Base-by-base conservation (phyloP, 164 flowering plant species). In the Stephania yunnanensis region DNA sequence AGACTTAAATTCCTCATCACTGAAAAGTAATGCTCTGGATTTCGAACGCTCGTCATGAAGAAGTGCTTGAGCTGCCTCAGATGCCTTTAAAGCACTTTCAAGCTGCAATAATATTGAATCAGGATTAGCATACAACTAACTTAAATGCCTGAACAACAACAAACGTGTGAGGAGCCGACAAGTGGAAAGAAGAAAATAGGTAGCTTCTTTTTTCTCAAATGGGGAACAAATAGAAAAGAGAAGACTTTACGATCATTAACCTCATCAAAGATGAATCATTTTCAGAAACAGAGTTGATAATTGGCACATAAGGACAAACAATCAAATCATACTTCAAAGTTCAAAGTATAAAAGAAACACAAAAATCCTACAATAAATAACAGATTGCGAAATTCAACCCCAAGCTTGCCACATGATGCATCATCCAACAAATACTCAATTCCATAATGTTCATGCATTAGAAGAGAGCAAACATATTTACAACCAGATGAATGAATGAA, bases 1-100 rank as follows among this genome's bases (percentile, higher is more conserved):
- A 46, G 94, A 85, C 77, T 87, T 92, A 64, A 95, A 86, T 77
- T 95, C 98, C 70, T 89, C 98, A 75, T 92, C 97, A 13, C 87
- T 81, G 80, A 86, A 87, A 65, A 92, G 65, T 53, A 76, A 50
- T 45, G 85, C 74, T 73, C 91, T 87, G 69, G 93, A 81, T 79
- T 79, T 95, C 46, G 87, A 82, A 71, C 91, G 93, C 83, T 90
- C 96, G 2, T 89, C 80, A 77, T 78, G 79, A 71, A 92, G 90
- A 77, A 86, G 73, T 50, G 88, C 83, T 66, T 90, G 90, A 69
- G 95, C 91, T 69, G 79, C 78, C 73, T 93, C 97, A 13, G 90
- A 90, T 20, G 92, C 87, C 85, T 88, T 92, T 29, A 89, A 71
- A 78, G 98, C 93, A 83, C 82, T 85, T 74, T 93, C 97, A 76